A percentile compares a stretch with the other conserved stretches of the same genome.
These are phyloP conservation scores for Pelargonium cotyledonis DNA, from an alignment of 441 rosid genomes.

Conservation along the genomic window DNA sequence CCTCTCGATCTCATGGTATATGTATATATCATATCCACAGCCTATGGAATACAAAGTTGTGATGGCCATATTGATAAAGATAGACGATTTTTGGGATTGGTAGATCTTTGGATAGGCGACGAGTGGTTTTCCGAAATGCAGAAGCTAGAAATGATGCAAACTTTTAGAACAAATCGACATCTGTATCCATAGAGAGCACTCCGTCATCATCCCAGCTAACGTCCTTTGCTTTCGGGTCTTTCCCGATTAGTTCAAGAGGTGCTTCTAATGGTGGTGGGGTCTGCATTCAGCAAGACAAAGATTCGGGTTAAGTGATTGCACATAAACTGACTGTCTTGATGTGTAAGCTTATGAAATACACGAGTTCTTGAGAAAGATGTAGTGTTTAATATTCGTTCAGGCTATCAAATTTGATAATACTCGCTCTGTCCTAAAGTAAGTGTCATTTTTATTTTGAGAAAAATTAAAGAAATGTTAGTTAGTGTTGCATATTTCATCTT, in stretches of 20 bases:
- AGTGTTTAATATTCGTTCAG: no score
- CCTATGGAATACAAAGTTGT: neutral
- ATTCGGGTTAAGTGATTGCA: neutral
- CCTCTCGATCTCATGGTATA: neutral
- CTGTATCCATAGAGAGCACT: slow-evolving; percentile 58
- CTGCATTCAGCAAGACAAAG: slow-evolving; percentile 36
- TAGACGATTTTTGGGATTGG: neutral
- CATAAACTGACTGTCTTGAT: no score
- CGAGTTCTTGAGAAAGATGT: no score
- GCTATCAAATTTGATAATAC: no score
- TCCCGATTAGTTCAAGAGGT: slow-evolving; percentile 47
- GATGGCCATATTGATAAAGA: neutral
- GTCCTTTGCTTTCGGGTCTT: slow-evolving; percentile 56
- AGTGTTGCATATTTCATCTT: no score
- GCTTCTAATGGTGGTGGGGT: slow-evolving; percentile 65
- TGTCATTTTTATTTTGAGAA: no score
- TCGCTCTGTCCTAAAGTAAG: no score
- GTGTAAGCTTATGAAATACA: neutral
- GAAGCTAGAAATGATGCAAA: neutral
- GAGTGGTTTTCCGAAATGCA: neutral
- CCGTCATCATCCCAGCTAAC: slow-evolving; percentile 84
- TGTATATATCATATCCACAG: neutral
- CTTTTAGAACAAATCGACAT: slow-evolving; percentile 52
- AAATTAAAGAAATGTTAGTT: no score
- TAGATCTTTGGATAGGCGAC: no score